Evolutionary conservation across 805 yeast genomes (phyloP).

Genomic region (Peterozyma xylosa): DNA sequence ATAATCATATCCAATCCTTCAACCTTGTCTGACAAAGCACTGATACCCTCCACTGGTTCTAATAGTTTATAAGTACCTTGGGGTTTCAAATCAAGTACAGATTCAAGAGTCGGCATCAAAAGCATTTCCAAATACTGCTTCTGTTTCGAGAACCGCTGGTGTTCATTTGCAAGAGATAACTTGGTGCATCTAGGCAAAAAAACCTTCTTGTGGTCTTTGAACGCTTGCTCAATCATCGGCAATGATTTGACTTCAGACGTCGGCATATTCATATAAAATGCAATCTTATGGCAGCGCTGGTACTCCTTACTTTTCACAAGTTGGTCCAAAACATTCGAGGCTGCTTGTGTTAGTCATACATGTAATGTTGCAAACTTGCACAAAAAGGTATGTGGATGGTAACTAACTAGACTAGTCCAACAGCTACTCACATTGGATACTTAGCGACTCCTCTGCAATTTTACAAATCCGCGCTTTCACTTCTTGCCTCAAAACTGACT

Average conservation of each 20-base stretch:
- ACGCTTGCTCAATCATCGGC: constrained; percentile 43
- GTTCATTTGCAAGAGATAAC: constrained; percentile 19
- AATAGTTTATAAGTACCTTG: constrained; percentile 58
- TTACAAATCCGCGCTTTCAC: constrained; percentile 2
- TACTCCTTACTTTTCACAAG: constrained; percentile 28
- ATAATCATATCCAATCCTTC: constrained; percentile 62
- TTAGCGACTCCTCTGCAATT: constrained; percentile 1
- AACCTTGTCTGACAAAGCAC: constrained; percentile 11
- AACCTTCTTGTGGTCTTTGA: constrained; percentile 40
- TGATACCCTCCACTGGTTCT: constrained; percentile 47
- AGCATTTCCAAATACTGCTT: constrained; percentile 51
- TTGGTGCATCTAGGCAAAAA: constrained; percentile 45
- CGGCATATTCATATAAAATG: constrained; percentile 74
- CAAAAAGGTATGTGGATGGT: too few species aligned
- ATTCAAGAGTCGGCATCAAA: constrained; percentile 30
- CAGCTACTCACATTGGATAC: constrained; percentile 6
- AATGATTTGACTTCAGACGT: constrained; percentile 59
- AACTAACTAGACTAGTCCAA: not conserved
- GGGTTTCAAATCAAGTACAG: constrained; percentile 45
- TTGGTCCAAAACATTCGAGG: constrained; percentile 12
- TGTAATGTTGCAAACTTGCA: too few species aligned
- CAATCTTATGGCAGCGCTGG: constrained; percentile 40
- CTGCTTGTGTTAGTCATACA: not conserved
- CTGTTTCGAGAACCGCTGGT: constrained; percentile 19
- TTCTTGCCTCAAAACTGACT: constrained; percentile 5